Evolutionary conservation across 139 green algal genomes (phyloP), one percentile per base, ranked within the genome.

Genomic region (Chloropicon primus): DNA sequence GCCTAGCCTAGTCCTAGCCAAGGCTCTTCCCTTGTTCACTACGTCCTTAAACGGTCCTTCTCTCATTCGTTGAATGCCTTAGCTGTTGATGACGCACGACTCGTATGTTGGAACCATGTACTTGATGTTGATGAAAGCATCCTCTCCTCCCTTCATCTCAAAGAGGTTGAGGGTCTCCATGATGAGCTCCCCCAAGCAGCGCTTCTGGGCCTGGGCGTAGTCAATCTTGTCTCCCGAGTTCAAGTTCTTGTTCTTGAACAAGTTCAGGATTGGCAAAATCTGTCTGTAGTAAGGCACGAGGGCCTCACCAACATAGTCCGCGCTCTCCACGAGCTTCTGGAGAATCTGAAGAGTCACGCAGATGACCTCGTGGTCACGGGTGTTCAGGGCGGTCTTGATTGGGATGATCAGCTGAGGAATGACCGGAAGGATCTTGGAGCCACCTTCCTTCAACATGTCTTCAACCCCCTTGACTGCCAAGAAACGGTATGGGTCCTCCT

Each of bases 81-180:
- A 91, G 23, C 81, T 81, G 82, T 89, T 89, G 80, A 88, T 90
- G n/a, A 93, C 82, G 26, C 79, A 89, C 1, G 76, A 86, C 84
- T 93, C 89, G 77, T 94, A 92, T 0, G 89, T 91, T 0, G 88
- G 86, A 2, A 93, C 84, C 83, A 94, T 91, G 86, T 94, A 94
- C 83, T 95, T 95, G 85, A 96, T 96, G 87, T 94, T 94, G 79
- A 92, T 93, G 85, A 94, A 95, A 3, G 92, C 92, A 77, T 95
- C 91, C 29, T 92, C 86, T 0, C 92, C 92, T 24, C 92, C 92
- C 24, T 83, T 82, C 26, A 84, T 80, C 80, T 96, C 92, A 78
- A 96, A 93, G 27, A 92, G 77, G 25, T 87, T 82, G 24, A 96
- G 83, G 24, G 90, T 93, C 26, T 92, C 85, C 17, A 80, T 77